phyloP scores from a whole-genome alignment of 2,329 filamentous ascomycete genomes.

The Talaromyces verruculosus region DNA sequence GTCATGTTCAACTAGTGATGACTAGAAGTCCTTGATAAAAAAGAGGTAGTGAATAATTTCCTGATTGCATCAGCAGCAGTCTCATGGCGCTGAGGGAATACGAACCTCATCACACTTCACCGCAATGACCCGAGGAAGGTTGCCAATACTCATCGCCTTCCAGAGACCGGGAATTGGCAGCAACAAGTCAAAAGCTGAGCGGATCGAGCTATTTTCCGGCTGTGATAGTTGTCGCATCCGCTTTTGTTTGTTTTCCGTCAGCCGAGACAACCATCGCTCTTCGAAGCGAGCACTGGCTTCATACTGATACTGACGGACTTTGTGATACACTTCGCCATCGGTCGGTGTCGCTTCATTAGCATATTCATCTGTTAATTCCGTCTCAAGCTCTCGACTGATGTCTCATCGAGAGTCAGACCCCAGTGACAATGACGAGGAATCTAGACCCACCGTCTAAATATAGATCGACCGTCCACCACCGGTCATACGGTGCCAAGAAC shows the following conservation, averaged over 20 bases:
- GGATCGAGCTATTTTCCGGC: conserved; percentile 4
- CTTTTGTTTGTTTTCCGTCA: conserved; percentile 25
- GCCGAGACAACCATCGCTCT: conserved; percentile 22
- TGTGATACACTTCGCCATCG: conserved; percentile 13
- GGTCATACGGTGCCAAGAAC: conserved; percentile 5
- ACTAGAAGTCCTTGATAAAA: conserved; percentile 33
- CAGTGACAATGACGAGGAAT: neutral
- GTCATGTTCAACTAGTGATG: conserved; percentile 28
- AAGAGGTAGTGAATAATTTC: conserved; percentile 31
- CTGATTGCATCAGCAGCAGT: conserved; percentile 18
- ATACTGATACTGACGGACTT: conserved; percentile 10
- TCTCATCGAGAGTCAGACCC: conserved; percentile 17
- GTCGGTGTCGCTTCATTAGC: conserved; percentile 6
- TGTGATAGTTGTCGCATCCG: conserved; percentile 23
- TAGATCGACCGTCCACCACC: conserved; percentile 1
- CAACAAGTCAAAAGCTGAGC: conserved; percentile 7
- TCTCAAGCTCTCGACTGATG: conserved; percentile 15
- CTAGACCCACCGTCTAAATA: conserved; percentile 10
- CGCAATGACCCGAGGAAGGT: conserved; percentile 2
- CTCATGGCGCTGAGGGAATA: neutral
- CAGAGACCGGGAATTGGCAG: conserved; percentile 4
- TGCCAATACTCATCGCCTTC: conserved; percentile 9
- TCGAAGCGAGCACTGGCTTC: conserved; percentile 22
- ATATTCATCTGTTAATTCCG: conserved; percentile 19
- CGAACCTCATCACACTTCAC: conserved; percentile 12